Percentiles rank a stretch among this genome's conserved stretches.
Evolutionary conservation across 2,329 filamentous ascomycete species (phyloP).

Genomic region (Ampelomyces quisqualis): DNA sequence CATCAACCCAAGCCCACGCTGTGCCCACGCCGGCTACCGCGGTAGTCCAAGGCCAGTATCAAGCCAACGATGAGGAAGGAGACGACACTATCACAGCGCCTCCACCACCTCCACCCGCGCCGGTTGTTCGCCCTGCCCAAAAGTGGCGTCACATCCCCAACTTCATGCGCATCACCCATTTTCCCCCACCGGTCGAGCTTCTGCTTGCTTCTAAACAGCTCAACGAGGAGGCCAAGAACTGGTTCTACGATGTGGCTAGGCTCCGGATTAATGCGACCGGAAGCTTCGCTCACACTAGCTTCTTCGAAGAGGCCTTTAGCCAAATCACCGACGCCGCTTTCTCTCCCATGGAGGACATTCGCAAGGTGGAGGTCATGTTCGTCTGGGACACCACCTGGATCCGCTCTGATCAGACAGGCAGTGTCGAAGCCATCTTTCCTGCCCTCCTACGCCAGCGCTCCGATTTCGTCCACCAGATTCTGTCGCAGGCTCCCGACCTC

Average conservation of each 20-base stretch:
- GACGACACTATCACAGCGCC: constrained; percentile 3
- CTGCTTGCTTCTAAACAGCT: constrained; percentile 34
- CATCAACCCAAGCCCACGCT: no score
- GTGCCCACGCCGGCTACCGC: no score
- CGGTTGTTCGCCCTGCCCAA: constrained; percentile 14
- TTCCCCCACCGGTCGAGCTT: constrained; percentile 34
- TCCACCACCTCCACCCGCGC: constrained; percentile 7
- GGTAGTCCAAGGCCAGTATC: no score
- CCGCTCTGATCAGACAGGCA: constrained; percentile 18
- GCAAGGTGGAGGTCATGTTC: constrained; percentile 33
- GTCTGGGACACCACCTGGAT: constrained; percentile 41
- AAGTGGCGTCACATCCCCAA: constrained; percentile 41
- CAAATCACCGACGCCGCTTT: constrained; percentile 33
- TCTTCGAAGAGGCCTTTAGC: constrained; percentile 33
- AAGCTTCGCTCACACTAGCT: constrained; percentile 37
- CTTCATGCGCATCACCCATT: constrained; percentile 35
- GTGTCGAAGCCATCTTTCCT: constrained; percentile 28
- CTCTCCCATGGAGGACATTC: constrained; percentile 40
- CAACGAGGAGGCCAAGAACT: constrained; percentile 31
- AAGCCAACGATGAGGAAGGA: constrained; percentile 4
- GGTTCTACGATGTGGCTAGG: constrained; percentile 37
- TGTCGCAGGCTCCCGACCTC: constrained; percentile 29
- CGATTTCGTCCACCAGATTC: constrained; percentile 24
- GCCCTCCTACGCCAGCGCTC: constrained; percentile 30
- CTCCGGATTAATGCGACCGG: constrained; percentile 36